Percentiles rank a stretch among this genome's conserved stretches.
Conservation (phyloP, 2,329 filamentous ascomycete genomes). For the Aspergillus novofumigatus region DNA sequence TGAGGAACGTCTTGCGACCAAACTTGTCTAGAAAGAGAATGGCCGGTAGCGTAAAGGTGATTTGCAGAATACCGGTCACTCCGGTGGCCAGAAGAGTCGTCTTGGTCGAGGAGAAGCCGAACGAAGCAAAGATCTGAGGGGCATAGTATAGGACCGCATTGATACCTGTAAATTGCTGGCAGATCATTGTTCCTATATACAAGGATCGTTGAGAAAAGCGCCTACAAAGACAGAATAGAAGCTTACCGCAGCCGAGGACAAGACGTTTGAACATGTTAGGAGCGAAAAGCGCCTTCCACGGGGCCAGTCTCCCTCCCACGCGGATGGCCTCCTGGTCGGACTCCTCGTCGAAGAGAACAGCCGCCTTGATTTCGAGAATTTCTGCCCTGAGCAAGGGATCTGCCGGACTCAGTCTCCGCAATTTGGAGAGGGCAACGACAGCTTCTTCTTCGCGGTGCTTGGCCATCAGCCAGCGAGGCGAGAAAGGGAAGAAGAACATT, state of each 20-base stretch:
- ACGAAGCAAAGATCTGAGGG: constrained; percentile 25
- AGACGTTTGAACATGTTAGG: constrained; percentile 26
- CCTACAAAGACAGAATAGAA: background rate
- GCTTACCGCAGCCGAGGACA: constrained; percentile 19
- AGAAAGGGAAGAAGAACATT: constrained; percentile 79
- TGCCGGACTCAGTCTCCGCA: constrained; percentile 59
- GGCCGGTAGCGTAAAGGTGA: constrained; percentile 35
- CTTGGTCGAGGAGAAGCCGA: constrained; percentile 23
- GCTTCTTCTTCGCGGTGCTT: constrained; percentile 67
- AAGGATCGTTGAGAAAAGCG: too few species aligned
- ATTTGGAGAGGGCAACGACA: constrained; percentile 56
- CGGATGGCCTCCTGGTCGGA: constrained; percentile 51
- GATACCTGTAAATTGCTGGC: constrained; percentile 49
- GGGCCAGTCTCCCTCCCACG: constrained; percentile 14
- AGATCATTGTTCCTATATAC: constrained; percentile 28
- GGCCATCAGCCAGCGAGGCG: constrained; percentile 70
- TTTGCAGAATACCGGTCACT: constrained; percentile 28
- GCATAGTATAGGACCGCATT: constrained; percentile 42
- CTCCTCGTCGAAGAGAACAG: constrained; percentile 72
- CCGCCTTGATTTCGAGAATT: constrained; percentile 78
- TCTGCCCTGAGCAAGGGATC: constrained; percentile 70
- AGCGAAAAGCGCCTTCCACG: constrained; percentile 26
- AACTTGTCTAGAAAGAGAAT: constrained; percentile 36
- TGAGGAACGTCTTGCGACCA: constrained; percentile 34
- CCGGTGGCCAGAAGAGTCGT: constrained; percentile 23